Evolutionary conservation across 345 rosid species (phyloP).

Genomic region (Salix arbutifolia): DNA sequence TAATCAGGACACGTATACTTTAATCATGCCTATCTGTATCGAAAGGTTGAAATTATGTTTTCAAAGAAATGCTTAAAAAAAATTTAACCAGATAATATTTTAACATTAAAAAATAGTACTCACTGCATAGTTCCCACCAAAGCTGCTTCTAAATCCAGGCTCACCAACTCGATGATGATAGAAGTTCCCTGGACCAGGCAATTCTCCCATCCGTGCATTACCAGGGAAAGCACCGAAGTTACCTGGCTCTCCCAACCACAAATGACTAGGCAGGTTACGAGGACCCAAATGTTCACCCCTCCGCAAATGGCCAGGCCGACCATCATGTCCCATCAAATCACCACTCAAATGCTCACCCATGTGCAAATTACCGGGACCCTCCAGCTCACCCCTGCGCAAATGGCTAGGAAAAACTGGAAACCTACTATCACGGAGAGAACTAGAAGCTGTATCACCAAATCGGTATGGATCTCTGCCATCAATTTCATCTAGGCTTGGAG

Average conservation of each 20-base stretch:
- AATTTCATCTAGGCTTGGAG: slow-evolving; percentile 38
- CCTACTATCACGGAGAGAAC: slow-evolving; percentile 36
- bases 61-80: background rate
- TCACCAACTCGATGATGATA: slow-evolving; percentile 45
- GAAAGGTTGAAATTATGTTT: background rate
- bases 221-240: slow-evolving; percentile 39
- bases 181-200: slow-evolving; percentile 37
- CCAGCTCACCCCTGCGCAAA: slow-evolving; percentile 46
- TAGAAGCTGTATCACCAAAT: slow-evolving; percentile 33
- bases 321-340: slow-evolving; percentile 35
- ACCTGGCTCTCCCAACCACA: slow-evolving; percentile 27
- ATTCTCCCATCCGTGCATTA: slow-evolving; percentile 41
- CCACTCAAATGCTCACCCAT: slow-evolving; percentile 36
- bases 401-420: slow-evolving; percentile 39
- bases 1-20: background rate
- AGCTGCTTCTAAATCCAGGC: slow-evolving; percentile 59
- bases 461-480: slow-evolving; percentile 37
- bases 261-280: slow-evolving; percentile 20
- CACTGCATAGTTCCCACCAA: slow-evolving; percentile 47
- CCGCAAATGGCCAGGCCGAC: slow-evolving; percentile 36
- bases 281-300: slow-evolving; percentile 54
- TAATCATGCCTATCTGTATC: background rate
- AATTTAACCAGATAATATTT: background rate
- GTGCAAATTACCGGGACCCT: slow-evolving; percentile 40
- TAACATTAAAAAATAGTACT: slow-evolving; percentile 21